Evolutionary conservation across 2,329 filamentous ascomycete genomes (phyloP).

Genomic region (Fusarium cyanostomum): DNA sequence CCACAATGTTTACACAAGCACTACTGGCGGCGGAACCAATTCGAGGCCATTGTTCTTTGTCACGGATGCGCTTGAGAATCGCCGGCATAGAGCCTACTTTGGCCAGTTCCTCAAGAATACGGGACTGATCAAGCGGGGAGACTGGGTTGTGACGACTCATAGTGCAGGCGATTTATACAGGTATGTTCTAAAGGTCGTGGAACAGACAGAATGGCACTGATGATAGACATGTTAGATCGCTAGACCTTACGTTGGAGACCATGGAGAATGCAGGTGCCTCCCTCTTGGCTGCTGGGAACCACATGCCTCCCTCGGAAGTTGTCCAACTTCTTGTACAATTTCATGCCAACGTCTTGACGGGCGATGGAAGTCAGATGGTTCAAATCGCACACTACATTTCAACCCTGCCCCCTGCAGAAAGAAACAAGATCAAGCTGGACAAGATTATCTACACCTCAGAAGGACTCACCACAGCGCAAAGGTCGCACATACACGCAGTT

Average conservation of each 20-base stretch:
- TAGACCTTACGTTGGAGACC: conserved; percentile 53
- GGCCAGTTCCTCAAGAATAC: conserved; percentile 46
- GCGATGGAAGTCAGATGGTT: conserved; percentile 52
- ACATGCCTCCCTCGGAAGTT: conserved; percentile 41
- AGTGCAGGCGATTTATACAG: conserved; percentile 50
- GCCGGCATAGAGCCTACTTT: conserved; percentile 49
- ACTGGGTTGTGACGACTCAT: conserved; percentile 54
- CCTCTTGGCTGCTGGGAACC: conserved; percentile 49
- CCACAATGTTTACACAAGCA: conserved; percentile 50
- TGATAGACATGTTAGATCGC: conserved; percentile 36
- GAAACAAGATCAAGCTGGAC: conserved; percentile 43
- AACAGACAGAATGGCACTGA: neutral
- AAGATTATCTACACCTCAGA: conserved; percentile 59
- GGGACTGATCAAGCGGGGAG: conserved; percentile 46
- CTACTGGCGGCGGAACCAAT: conserved; percentile 52
- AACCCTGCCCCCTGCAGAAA: conserved; percentile 31
- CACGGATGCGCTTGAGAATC: conserved; percentile 53
- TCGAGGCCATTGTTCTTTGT: conserved; percentile 51
- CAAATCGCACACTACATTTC: conserved; percentile 50
- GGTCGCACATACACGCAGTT: conserved; percentile 42
- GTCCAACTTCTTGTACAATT: conserved; percentile 44
- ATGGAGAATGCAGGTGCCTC: conserved; percentile 54
- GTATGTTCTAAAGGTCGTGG: conserved; percentile 22
- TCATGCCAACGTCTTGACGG: conserved; percentile 50
- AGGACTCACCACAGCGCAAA: conserved; percentile 47